Percentiles rank a stretch among this genome's conserved stretches.
These are phyloP conservation scores for Sporothrix protearum DNA, from an alignment of 2,329 filamentous ascomycete genomes.

Conservation along the genomic window DNA sequence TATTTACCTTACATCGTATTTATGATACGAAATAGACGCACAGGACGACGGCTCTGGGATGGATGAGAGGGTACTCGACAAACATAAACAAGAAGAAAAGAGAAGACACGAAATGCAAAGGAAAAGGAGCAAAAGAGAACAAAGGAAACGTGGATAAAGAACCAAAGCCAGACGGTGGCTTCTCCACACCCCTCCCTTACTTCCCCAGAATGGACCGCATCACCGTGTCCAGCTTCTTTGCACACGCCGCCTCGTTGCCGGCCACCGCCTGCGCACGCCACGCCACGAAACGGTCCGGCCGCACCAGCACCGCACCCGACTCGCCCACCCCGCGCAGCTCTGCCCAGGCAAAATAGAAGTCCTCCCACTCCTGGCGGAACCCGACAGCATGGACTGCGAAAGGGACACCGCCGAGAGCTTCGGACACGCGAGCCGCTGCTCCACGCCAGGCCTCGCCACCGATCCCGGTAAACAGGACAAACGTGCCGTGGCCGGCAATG, in stretches of 20 bases:
- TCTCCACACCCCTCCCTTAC: neutral
- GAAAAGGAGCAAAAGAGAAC: neutral
- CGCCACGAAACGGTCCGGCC: conserved; percentile 58
- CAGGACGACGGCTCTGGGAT: neutral
- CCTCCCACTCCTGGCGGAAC: conserved; percentile 56
- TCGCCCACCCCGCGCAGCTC: conserved; percentile 52
- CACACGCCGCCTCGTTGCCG: conserved; percentile 16
- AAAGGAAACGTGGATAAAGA: neutral
- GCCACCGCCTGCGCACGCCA: conserved; percentile 40
- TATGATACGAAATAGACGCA: neutral
- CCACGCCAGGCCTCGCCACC: conserved; percentile 53
- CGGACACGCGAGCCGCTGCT: conserved; percentile 43
- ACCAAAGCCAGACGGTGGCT: neutral
- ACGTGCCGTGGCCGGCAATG: conserved; percentile 54
- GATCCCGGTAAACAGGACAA: conserved; percentile 52
- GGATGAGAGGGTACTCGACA: neutral
- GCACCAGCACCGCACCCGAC: conserved; percentile 54
- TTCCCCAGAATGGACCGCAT: conserved; percentile 22
- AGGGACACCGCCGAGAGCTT: conserved; percentile 41
- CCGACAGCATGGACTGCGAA: conserved; percentile 54
- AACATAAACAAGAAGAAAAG: neutral
- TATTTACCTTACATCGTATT: neutral
- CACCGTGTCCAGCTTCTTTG: conserved; percentile 16
- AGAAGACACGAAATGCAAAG: neutral
- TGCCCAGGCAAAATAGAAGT: conserved; percentile 60